phyloP scores from a whole-genome alignment of 2,329 filamentous ascomycete species.

The Pseudocercospora fijiensis region DNA sequence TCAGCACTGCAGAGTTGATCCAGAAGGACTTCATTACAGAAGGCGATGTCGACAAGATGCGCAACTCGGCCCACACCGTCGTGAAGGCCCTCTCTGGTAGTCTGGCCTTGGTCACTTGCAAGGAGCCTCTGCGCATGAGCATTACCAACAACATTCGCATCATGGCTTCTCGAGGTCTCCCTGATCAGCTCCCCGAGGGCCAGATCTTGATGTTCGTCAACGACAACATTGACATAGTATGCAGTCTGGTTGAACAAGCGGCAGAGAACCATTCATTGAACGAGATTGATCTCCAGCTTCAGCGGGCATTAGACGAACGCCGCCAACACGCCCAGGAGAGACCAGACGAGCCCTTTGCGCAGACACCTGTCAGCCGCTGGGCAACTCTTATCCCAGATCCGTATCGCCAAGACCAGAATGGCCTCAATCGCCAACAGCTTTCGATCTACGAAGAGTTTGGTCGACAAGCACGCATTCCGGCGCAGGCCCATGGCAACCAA shows the following conservation, averaged over 20 bases:
- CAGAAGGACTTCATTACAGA: conserved; percentile 96
- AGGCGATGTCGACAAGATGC: conserved; percentile 80
- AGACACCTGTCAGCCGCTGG: conserved; percentile 79
- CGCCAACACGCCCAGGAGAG: conserved; percentile 71
- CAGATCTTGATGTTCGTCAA: conserved; percentile 99
- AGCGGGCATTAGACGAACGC: conserved; percentile 73
- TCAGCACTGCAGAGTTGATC: conserved; percentile 92
- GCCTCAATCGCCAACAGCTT: conserved; percentile 83
- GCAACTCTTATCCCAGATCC: conserved; percentile 91
- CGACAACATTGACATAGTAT: conserved; percentile 91
- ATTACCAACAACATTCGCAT: conserved; percentile 98
- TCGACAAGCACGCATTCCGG: conserved; percentile 67
- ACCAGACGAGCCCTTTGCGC: conserved; percentile 80
- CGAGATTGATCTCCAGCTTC: conserved; percentile 93
- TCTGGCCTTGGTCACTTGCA: conserved; percentile 94
- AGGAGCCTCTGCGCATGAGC: conserved; percentile 92
- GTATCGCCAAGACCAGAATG: conserved; percentile 75
- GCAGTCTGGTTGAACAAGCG: conserved; percentile 89
- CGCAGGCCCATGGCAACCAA: conserved; percentile 53
- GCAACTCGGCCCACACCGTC: conserved; percentile 85
- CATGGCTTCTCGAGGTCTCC: conserved; percentile 61
- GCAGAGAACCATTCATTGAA: conserved; percentile 89
- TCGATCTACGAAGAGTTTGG: conserved; percentile 97
- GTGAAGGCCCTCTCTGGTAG: conserved; percentile 93
- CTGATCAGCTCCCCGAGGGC: conserved; percentile 81